phyloP scores from a whole-genome alignment of 2,329 filamentous ascomycete species.

The Thielaviopsis punctulata region DNA sequence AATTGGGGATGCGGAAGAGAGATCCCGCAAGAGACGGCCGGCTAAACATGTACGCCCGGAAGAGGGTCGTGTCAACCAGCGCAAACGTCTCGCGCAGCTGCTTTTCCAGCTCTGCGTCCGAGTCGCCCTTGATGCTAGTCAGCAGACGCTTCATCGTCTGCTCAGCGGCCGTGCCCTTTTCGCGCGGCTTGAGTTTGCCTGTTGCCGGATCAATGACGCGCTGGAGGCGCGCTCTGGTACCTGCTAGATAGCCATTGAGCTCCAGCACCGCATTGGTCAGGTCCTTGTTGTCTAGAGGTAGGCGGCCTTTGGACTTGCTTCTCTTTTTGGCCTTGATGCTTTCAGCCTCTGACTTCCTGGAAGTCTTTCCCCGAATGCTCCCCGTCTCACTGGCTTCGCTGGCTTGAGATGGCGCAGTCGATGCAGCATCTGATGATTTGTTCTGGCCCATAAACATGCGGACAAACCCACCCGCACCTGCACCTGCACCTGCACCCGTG shows the following conservation, averaged over 20 bases:
- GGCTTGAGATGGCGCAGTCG: slow-evolving; percentile 26
- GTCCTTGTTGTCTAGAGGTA: slow-evolving; percentile 58
- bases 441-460: slow-evolving; percentile 31
- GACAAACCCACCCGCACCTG: slow-evolving; percentile 28
- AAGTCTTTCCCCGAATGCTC: slow-evolving; percentile 21
- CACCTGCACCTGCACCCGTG: slow-evolving; percentile 14
- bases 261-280: slow-evolving; percentile 66
- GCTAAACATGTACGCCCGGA: slow-evolving; percentile 88
- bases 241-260: slow-evolving; percentile 73
- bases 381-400: slow-evolving; percentile 36
- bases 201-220: slow-evolving; percentile 44
- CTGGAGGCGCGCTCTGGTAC: slow-evolving; percentile 54
- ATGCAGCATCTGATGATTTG: slow-evolving; percentile 9
- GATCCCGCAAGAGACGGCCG: slow-evolving; percentile 70
- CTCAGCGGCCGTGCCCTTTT: slow-evolving; percentile 27
- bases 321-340: slow-evolving; percentile 18
- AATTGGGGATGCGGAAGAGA: slow-evolving; percentile 89
- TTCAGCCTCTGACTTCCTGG: slow-evolving; percentile 17
- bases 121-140: slow-evolving; percentile 33
- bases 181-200: slow-evolving; percentile 39
- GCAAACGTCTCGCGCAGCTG: slow-evolving; percentile 61
- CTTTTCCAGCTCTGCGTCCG: slow-evolving; percentile 46
- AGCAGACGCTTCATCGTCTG: slow-evolving; percentile 30
- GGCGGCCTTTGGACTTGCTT: slow-evolving; percentile 31
- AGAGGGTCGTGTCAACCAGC: slow-evolving; percentile 83